Base-by-base conservation (phyloP, 257 asterid genomes). In the Orobanche coerulescens region DNA sequence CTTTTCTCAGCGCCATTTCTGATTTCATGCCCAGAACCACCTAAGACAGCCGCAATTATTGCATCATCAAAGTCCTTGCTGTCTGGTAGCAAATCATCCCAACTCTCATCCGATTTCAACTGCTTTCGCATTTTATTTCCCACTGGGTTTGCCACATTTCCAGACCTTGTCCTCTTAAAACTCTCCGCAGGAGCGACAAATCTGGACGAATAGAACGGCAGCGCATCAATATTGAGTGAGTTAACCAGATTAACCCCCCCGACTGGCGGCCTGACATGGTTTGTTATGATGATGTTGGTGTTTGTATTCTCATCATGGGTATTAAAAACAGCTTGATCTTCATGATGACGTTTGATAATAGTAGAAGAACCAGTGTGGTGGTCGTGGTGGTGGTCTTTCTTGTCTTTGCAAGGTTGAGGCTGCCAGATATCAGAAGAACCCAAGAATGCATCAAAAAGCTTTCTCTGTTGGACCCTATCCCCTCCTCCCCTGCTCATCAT, bases 371-470 rank as follows among this genome's bases (percentile, higher is more conserved):
- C 42, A 11, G 9, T 3, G 42, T 7, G 0, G 42, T 7, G 10
- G 58, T 10, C 1, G 1, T 5, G 16, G 37, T 4, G 19, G 8
- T 23, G 36, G 57, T 12, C 8, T 6, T 44, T 20, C 23, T 47
- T 77, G 22, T 90, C 96, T 57, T 73, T 84, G 81, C 97, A 92
- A 34, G 97, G 98, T 71, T 86, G 95, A 40, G 98, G 98, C 76
- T 92, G 98, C 98, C 98, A 92, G 55, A 88, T 80, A 5, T 95
- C 94, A 0, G 98, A 88, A 23, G 97, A 82, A 16, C 95, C 96
- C 55, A 92, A 56, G 62, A 92, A 86, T 0, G 95, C 82, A 13
- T 92, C 95, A 49, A 92, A 92, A 3, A 85, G 74, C 58, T 74
- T 86, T 0, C 95, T 77, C 59, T 88, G 95, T 46, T 92, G 86